Percentiles rank a stretch among this genome's conserved stretches.
phyloP scores from a whole-genome alignment of 2,329 filamentous ascomycete species.

The Ophiostoma novo-ulmi region DNA sequence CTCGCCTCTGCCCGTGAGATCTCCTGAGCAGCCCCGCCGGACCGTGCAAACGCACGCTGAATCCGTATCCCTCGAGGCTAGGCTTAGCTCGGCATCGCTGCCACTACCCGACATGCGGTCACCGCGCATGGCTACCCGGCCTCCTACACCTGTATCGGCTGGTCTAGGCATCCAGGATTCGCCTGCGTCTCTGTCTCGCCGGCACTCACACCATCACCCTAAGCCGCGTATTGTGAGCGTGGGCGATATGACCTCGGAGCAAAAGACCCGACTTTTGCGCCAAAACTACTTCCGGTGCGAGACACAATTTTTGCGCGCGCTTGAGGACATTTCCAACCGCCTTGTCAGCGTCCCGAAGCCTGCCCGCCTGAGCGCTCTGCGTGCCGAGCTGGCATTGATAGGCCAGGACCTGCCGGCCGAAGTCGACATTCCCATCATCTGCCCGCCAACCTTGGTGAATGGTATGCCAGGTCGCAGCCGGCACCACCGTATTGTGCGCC shows the following conservation, averaged over 20 bases:
- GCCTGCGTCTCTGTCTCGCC: slow-evolving; percentile 46
- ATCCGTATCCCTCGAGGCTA: slow-evolving; percentile 45
- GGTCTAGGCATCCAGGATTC: slow-evolving; percentile 31
- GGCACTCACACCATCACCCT: slow-evolving; percentile 54
- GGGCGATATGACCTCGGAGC: slow-evolving; percentile 56
- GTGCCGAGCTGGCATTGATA: slow-evolving; percentile 75
- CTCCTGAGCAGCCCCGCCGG: slow-evolving; percentile 9
- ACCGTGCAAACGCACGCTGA: slow-evolving; percentile 45
- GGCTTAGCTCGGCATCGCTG: slow-evolving; percentile 63
- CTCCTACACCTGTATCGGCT: slow-evolving; percentile 54
- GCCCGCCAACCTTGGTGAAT: slow-evolving; percentile 66
- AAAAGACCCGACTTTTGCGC: slow-evolving; percentile 67
- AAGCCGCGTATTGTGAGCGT: slow-evolving; percentile 53
- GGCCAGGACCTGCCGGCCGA: slow-evolving; percentile 77
- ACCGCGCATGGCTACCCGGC: slow-evolving; percentile 47
- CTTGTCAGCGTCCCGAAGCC: slow-evolving; percentile 76
- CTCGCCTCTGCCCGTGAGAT: slow-evolving; percentile 33
- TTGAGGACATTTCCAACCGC: slow-evolving; percentile 81
- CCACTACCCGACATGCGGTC: slow-evolving; percentile 58
- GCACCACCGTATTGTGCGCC: slow-evolving; percentile 75
- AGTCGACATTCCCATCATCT: slow-evolving; percentile 77
- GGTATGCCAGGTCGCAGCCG: slow-evolving; percentile 69
- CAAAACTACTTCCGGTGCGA: slow-evolving; percentile 81
- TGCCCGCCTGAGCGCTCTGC: slow-evolving; percentile 71
- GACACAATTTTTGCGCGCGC: slow-evolving; percentile 72